Evolutionary conservation across 768 basidiomycete species (phyloP), one percentile per base, ranked within the genome.

Genomic region (Termitomyces sp.): DNA sequence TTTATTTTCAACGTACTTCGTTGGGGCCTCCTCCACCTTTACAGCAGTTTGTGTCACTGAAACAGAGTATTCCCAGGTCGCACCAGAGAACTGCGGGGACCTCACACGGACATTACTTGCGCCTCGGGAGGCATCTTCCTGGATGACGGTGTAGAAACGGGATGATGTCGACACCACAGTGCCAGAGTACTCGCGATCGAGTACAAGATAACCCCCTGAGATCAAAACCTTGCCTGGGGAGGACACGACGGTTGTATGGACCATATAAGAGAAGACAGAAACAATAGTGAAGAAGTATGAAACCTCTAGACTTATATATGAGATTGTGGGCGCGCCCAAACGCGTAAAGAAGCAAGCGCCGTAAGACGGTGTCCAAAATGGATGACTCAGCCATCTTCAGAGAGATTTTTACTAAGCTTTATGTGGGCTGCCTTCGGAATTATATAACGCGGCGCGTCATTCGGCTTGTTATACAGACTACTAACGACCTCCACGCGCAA

Each of bases 171-270:
- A 92, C 46, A 98, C 81, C 46, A 95, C 94, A 58, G 92, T 73
- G 51, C 96, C 97, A 32, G 88, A 84, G 68, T 91, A 93, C 6
- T 79, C 74, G 20, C 84, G 87, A 72, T 98, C 94, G 60, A 98
- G 88, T 30, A 99, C 93, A 62, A 99, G 90, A 75, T 98, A 99
- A 2, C 97, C 97, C 2, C 97, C 97, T 10, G 95, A 93, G 55
- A 97, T 71, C 56, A 99, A 82, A 52, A 97, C 95, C 73, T 99
- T 99, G 61, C 96, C 96, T 10, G 96, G 92, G 1, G 94, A 84
- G 35, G 95, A 98, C 60, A 97, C 83, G 53, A 89, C 80, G 32
- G 90, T 92, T 48, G 81, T 69, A 65, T 65, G 66, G 62, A 74
- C 61, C 80, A 83, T 84, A 57, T 55, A 61, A 59, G 52, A 53